These are phyloP conservation scores for Penicillium crustosum DNA, from an alignment of 2,329 filamentous ascomycete species.

Conservation along the genomic window DNA sequence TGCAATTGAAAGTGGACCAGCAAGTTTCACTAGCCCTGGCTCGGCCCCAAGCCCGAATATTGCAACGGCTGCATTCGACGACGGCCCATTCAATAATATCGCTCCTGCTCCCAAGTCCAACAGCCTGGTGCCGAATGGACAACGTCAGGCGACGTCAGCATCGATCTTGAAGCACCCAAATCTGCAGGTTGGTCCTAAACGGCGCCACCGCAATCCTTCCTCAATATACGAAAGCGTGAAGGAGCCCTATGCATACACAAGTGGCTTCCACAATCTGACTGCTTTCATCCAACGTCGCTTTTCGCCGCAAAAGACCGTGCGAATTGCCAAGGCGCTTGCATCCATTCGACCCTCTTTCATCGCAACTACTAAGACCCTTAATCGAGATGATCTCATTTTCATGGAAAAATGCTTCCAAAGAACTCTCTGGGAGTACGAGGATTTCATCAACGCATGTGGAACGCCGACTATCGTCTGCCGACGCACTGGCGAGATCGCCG, in stretches of 20 bases:
- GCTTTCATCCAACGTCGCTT: constrained; percentile 77
- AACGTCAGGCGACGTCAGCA: constrained; percentile 44
- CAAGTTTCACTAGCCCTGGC: constrained; percentile 58
- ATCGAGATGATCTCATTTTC: constrained; percentile 85
- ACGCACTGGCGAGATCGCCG: constrained; percentile 90
- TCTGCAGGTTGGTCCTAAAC: constrained; percentile 45
- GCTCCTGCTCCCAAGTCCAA: constrained; percentile 26
- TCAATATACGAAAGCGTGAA: constrained; percentile 86
- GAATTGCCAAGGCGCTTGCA: constrained; percentile 82
- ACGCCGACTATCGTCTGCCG: constrained; percentile 91
- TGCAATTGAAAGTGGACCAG: constrained; percentile 60
- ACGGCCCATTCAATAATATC: constrained; percentile 32
- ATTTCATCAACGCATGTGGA: constrained; percentile 83
- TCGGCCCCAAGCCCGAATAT: constrained; percentile 57
- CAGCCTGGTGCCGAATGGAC: constrained; percentile 33
- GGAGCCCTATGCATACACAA: constrained; percentile 87
- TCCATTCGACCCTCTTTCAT: constrained; percentile 93
- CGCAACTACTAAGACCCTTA: constrained; percentile 84
- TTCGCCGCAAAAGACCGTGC: constrained; percentile 70
- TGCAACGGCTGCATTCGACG: constrained; percentile 43
- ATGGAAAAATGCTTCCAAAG: constrained; percentile 98
- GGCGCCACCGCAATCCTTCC: constrained; percentile 69
- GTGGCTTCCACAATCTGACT: constrained; percentile 85
- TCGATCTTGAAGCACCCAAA: constrained; percentile 45
- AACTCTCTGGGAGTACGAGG: constrained; percentile 87